Percentiles rank a stretch among this genome's conserved stretches.
Conservation (phyloP, 2,329 filamentous ascomycete genomes). For the Blastomyces silverae region DNA sequence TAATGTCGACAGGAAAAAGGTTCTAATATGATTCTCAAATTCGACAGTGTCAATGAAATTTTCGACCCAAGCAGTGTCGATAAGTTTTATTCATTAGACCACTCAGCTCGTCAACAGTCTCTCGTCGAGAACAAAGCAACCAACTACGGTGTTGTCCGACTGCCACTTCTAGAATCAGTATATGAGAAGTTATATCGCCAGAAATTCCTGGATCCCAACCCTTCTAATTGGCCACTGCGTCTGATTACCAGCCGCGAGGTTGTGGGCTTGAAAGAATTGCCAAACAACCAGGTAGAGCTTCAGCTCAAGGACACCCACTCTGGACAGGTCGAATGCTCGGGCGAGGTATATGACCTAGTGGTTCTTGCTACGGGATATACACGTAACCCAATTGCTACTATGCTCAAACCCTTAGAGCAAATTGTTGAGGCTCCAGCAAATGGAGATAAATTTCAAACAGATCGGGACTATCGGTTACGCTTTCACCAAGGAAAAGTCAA, state of each 20-base stretch:
- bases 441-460: conserved; percentile 47
- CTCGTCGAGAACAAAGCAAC: conserved; percentile 70
- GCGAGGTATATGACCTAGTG: conserved; percentile 64
- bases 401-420: conserved; percentile 50
- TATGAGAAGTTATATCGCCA: conserved; percentile 87
- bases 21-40: not conserved
- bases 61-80: conserved; percentile 87
- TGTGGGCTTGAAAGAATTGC: conserved; percentile 51
- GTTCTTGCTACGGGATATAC: conserved; percentile 84
- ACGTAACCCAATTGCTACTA: conserved; percentile 67
- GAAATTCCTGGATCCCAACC: conserved; percentile 61
- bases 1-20: not conserved
- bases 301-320: conserved; percentile 16
- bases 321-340: conserved; percentile 17
- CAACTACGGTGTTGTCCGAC: conserved; percentile 89
- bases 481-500: conserved; percentile 63
- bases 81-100: conserved; percentile 61
- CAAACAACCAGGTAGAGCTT: conserved; percentile 28
- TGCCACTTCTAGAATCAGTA: conserved; percentile 81
- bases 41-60: conserved; percentile 76
- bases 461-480: conserved; percentile 69
- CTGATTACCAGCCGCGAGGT: conserved; percentile 67
- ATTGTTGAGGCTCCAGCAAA: conserved; percentile 14
- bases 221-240: conserved; percentile 70
- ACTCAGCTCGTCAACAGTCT: conserved; percentile 54